These are phyloP conservation scores for Geotrichum bryndzae DNA, from an alignment of 1,139 yeast species.

Conservation along the genomic window DNA sequence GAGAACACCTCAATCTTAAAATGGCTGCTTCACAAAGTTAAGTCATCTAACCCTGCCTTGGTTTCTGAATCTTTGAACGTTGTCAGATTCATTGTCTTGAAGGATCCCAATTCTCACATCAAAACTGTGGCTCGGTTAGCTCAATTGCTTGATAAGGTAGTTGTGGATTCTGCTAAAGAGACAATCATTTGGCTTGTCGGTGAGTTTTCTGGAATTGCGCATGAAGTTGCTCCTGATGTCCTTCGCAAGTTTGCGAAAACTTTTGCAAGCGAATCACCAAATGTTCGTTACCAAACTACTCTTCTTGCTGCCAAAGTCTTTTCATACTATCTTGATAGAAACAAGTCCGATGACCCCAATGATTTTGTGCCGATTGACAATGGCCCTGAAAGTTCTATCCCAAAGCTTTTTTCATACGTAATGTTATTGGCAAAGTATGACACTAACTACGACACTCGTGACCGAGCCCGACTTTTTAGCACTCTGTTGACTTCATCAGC, in stretches of 20 bases:
- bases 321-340: conserved; percentile 46
- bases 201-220: conserved; percentile 52
- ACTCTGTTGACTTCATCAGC: conserved; percentile 42
- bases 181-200: conserved; percentile 90
- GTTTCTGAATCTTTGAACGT: conserved; percentile 61
- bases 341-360: conserved; percentile 19
- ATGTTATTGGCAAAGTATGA: conserved; percentile 71
- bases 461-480: conserved; percentile 70
- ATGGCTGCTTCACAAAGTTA: conserved; percentile 45
- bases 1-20: conserved; percentile 35
- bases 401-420: conserved; percentile 53
- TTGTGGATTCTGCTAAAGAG: conserved; percentile 52
- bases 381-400: conserved; percentile 40
- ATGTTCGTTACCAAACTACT: conserved; percentile 65
- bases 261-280: conserved; percentile 50
- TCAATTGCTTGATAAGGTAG: conserved; percentile 24
- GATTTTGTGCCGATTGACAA: conserved; percentile 12
- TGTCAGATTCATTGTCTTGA: conserved; percentile 67
- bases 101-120: conserved; percentile 43
- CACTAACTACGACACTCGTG: conserved; percentile 70
- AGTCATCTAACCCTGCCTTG: conserved; percentile 31
- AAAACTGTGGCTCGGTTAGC: conserved; percentile 42
- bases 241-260: conserved; percentile 52
- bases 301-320: conserved; percentile 69
- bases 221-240: conserved; percentile 71